Conservation (phyloP, 2,329 filamentous ascomycete species). For the Paracamarosporium sp. region DNA sequence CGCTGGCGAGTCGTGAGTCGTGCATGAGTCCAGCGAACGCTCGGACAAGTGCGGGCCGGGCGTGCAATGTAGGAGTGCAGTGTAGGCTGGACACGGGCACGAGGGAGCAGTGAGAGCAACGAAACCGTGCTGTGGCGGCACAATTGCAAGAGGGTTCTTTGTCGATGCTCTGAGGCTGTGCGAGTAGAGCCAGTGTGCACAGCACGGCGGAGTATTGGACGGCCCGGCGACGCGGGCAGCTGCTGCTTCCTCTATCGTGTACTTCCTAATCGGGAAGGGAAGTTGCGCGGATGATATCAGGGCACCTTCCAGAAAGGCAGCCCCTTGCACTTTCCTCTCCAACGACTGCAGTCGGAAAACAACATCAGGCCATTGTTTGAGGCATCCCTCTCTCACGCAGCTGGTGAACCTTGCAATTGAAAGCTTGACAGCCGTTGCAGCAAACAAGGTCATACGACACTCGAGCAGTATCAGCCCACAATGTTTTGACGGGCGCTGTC, state of each 20-base stretch:
- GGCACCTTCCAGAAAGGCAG: slow-evolving; percentile 1
- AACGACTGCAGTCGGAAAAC: slow-evolving; percentile 24
- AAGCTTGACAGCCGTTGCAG: slow-evolving; percentile 24
- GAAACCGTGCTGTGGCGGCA: not conserved
- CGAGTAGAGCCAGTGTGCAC: not conserved
- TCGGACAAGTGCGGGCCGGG: not conserved
- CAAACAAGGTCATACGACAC: slow-evolving; percentile 43
- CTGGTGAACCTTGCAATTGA: slow-evolving; percentile 3
- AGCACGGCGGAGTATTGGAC: not conserved
- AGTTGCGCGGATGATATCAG: slow-evolving; percentile 7
- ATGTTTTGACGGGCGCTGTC: slow-evolving; percentile 17
- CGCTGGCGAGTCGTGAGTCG: not conserved
- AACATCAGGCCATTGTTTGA: slow-evolving; percentile 43
- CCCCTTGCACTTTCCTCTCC: not conserved
- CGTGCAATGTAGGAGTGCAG: not conserved
- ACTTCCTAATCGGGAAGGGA: slow-evolving; percentile 19
- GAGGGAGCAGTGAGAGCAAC: not conserved
- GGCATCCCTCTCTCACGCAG: slow-evolving; percentile 8
- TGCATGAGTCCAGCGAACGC: not conserved
- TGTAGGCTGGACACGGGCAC: not conserved
- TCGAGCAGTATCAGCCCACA: slow-evolving; percentile 27
- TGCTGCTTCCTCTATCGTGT: slow-evolving; percentile 3
- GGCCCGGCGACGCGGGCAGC: not conserved
- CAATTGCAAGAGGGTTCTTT: too few species aligned
- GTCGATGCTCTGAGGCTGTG: too few species aligned